phyloP scores from a whole-genome alignment of 352 stramenopile genomes.

The Peronosclerospora sorghi region DNA sequence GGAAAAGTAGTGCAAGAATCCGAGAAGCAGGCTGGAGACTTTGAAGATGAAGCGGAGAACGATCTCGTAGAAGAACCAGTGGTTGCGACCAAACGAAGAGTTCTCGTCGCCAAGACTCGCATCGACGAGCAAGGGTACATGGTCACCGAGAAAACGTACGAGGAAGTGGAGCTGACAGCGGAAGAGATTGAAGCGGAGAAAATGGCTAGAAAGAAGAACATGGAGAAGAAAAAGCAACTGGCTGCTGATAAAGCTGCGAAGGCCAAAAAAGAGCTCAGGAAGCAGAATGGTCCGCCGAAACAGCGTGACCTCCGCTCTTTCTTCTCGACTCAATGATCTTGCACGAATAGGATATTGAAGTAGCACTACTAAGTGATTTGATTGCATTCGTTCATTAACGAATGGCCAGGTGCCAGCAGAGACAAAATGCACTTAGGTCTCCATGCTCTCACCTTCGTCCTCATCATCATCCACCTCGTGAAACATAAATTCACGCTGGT shows the following conservation, averaged over 20 bases:
- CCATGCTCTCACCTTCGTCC: constrained; percentile 22
- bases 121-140: constrained; percentile 82
- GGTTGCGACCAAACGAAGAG: constrained; percentile 35
- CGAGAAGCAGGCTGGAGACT: constrained; percentile 7
- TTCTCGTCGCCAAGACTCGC: constrained; percentile 55
- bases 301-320: constrained; percentile 65
- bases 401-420: no score
- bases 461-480: constrained; percentile 82
- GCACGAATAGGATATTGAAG: constrained; percentile 10
- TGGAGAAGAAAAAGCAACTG: constrained; percentile 36
- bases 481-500: constrained; percentile 99
- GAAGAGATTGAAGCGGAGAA: constrained; percentile 47
- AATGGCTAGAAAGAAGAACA: constrained; percentile 29
- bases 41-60: constrained; percentile 23
- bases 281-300: constrained; percentile 33
- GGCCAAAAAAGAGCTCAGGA: constrained; percentile 41
- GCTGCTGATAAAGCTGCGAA: constrained; percentile 25
- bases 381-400: no score
- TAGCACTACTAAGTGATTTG: constrained; percentile 5
- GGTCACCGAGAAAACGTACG: constrained; percentile 67
- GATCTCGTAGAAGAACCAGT: constrained; percentile 10
- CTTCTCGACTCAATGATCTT: constrained; percentile 29
- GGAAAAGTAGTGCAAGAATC: constrained; percentile 2
- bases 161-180: constrained; percentile 54
- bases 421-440: constrained; percentile 19